Evolutionary conservation across 306 rosid genomes (phyloP), one percentile per base, ranked within the genome.

Genomic region (Styphnolobium japonicum): DNA sequence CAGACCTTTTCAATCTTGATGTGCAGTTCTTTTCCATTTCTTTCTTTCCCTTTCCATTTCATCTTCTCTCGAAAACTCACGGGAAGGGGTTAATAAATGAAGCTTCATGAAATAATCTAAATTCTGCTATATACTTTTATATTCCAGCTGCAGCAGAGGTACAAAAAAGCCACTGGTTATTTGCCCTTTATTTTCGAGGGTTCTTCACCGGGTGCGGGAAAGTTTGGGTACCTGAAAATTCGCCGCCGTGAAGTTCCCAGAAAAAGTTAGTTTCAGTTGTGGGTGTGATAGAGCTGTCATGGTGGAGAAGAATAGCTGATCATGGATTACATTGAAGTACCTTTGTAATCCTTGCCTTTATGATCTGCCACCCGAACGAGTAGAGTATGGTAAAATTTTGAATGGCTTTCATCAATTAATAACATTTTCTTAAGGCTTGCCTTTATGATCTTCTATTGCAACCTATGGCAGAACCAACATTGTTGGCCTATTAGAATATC

Each of bases 131-230:
- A 4, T 55, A 39, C 9, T 19, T 16, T 65, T 69, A 55, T 11
- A 58, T 63, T 70, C 19, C 88, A 90, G 92, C 78, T 88, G 78
- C 90, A 86, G 81, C 85, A 71, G 52, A 86, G 91, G 72, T 87
- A 90, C 86, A 77, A 87, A 73, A 81, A 23, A 25, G 95, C 92
- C 4, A 88, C 90, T 0, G 92, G 89, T 4, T 87, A 85, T 52
- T 60, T 79, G 78, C 95, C 92, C 15, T 85, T 67, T 66, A 39
- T 85, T 75, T 87, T 90, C 53, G 92, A 90, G 87, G 92, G 95
- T 58, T 90, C 92, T 2, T 88, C 91, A 23, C 91, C 92, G 0
- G 92, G 86, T 37, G 91, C 89, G 6, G 91, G 91, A 15, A 87
- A 71, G 78, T 90, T 90, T 51, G 91, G 88, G 25, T 71, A 85